phyloP scores from a whole-genome alignment of 73 alveolate genomes.

The Strombidium stylifer region DNA sequence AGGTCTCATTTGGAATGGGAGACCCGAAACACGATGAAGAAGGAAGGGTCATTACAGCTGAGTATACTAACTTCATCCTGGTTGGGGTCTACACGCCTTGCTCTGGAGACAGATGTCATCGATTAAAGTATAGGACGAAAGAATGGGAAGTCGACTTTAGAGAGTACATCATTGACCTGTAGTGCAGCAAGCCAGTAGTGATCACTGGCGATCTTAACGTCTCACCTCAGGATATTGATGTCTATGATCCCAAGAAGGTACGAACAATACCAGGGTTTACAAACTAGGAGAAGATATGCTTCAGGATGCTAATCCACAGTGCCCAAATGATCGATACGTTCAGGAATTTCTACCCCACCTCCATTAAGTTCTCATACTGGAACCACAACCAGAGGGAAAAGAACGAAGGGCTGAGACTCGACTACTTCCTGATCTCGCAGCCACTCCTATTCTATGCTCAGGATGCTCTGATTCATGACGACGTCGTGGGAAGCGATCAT shows the following conservation, averaged over 20 bases:
- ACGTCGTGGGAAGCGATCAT: conserved; percentile 70
- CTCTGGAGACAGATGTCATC: conserved; percentile 33
- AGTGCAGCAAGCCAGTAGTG: conserved; percentile 47
- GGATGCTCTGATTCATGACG: conserved; percentile 51
- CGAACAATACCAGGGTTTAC: conserved; percentile 47
- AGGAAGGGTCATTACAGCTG: conserved; percentile 68
- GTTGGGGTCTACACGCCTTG: conserved; percentile 64
- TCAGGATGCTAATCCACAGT: conserved; percentile 21
- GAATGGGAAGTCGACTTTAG: conserved; percentile 58
- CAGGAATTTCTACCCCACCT: conserved; percentile 50
- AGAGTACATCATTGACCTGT: conserved; percentile 21
- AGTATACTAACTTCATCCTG: conserved; percentile 52
- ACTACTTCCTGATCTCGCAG: conserved; percentile 62
- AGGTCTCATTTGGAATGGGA: conserved; percentile 53
- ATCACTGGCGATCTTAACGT: conserved; percentile 63
- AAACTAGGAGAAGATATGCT: conserved; percentile 52
- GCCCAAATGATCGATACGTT: conserved; percentile 65
- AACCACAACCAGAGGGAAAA: conserved; percentile 39
- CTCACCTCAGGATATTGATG: conserved; percentile 51
- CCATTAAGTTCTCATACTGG: conserved; percentile 48
- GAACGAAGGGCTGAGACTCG: conserved; percentile 86
- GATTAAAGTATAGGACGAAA: conserved; percentile 49
- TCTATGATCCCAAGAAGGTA: conserved; percentile 21
- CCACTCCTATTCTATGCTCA: conserved; percentile 12
- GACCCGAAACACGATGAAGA: conserved; percentile 62